phyloP scores from a whole-genome alignment of 1,284 basidiomycete species.

The Irpex sp. region DNA sequence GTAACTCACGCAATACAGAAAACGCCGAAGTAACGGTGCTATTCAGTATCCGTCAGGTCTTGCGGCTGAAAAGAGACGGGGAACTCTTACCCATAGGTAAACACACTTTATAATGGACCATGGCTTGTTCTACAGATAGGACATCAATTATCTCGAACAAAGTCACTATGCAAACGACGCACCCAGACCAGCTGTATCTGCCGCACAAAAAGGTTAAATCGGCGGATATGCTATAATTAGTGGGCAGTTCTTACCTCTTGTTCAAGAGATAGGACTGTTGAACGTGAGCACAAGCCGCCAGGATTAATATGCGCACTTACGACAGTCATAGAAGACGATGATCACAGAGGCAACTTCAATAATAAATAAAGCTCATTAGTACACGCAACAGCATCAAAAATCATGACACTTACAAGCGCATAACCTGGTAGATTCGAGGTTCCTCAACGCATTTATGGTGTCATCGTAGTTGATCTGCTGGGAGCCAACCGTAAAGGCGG shows the following conservation, averaged over 20 bases:
- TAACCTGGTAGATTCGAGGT: constrained; percentile 7
- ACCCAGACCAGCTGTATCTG: constrained; percentile 27
- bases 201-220: neutral
- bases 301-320: constrained; percentile 9
- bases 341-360: constrained; percentile 15
- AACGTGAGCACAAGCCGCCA: neutral
- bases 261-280: constrained; percentile 21
- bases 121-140: constrained; percentile 20
- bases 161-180: constrained; percentile 1
- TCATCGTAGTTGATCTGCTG: neutral
- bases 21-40: constrained; percentile 26
- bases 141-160: constrained; percentile 1
- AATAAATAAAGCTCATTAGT: neutral
- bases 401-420: constrained; percentile 9
- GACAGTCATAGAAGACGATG: constrained; percentile 24
- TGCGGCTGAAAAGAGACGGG: neutral
- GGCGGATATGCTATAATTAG: neutral
- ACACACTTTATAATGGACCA: constrained; percentile 26
- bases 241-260: constrained; percentile 16
- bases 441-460: neutral
- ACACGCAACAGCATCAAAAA: neutral
- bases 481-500: neutral
- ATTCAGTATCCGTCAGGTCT: neutral
- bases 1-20: constrained; percentile 20
- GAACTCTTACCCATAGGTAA: constrained; percentile 22